These are phyloP conservation scores for Podosphaera aphanis DNA, from an alignment of 2,329 filamentous ascomycete species.

Conservation along the genomic window DNA sequence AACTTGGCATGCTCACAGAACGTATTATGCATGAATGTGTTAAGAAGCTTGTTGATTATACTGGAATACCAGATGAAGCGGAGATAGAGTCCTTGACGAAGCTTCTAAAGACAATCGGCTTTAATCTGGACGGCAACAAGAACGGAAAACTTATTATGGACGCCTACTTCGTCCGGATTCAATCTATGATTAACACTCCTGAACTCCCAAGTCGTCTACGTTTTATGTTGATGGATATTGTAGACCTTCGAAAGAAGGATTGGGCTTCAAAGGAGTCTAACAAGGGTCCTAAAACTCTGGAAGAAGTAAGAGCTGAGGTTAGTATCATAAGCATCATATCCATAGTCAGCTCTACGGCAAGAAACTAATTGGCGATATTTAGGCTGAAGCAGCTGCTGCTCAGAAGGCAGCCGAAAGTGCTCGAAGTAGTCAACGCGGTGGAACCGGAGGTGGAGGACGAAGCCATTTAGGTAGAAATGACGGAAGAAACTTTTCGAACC, in stretches of 20 bases:
- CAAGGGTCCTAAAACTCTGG: slow-evolving; percentile 92
- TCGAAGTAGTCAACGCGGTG: slow-evolving; percentile 38
- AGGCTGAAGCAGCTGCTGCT: slow-evolving; percentile 51
- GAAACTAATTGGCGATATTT: not conserved
- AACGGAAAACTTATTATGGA: slow-evolving; percentile 76
- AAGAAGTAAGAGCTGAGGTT: slow-evolving; percentile 68
- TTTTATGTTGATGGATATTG: slow-evolving; percentile 91
- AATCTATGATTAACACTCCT: slow-evolving; percentile 55
- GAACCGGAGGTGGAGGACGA: slow-evolving; percentile 43
- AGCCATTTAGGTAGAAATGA: slow-evolving; percentile 62
- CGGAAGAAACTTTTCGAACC: slow-evolving; percentile 56
- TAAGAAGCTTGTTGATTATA: slow-evolving; percentile 86
- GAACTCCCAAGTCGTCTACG: slow-evolving; percentile 67
- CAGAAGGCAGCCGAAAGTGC: slow-evolving; percentile 58
- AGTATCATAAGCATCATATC: no score
- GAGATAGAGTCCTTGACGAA: slow-evolving; percentile 92
- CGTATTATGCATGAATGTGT: slow-evolving; percentile 99
- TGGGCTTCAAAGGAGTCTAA: slow-evolving; percentile 77
- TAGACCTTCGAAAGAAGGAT: slow-evolving; percentile 54
- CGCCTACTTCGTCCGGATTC: slow-evolving; percentile 77
- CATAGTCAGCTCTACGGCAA: no score
- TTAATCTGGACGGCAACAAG: slow-evolving; percentile 59
- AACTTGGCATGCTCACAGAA: slow-evolving; percentile 93
- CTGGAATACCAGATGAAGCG: slow-evolving; percentile 77
- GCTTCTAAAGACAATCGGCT: slow-evolving; percentile 75